Evolutionary conservation across 2,329 filamentous ascomycete species (phyloP), one percentile per base, ranked within the genome.

Genomic region (Colletotrichum scovillei): DNA sequence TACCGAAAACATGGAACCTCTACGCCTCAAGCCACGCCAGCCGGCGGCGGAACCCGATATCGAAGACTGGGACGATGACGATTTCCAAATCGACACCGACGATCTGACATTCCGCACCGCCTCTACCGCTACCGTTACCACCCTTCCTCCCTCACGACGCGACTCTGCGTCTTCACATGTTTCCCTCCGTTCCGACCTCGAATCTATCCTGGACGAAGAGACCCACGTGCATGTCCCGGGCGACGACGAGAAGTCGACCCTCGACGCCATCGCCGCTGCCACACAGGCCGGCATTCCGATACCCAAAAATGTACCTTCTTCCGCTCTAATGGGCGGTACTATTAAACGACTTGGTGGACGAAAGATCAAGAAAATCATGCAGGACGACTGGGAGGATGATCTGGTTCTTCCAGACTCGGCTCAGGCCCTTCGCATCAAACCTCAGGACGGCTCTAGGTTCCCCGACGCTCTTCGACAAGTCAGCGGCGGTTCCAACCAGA

Each of bases 271-370:
- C 78, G 91, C 94, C 28, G 94, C 95, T 7, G 96, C 95, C 42
- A 93, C 95, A 79, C 92, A 92, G 80, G 95, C 95, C 30, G 97
- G 97, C 77, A 98, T 99, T 76, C 96, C 97, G 7, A 91, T 98
- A 69, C 97, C 97, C 32, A 87, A 90, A 64, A 95, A 95, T 80
- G 91, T 98, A 38, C 95, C 96, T 1, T 91, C 94, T 35, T 98
- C 96, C 24, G 97, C 97, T 35, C 86, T 99, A 55, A 90, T 97
- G 81, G 96, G 96, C 66, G 97, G 97, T 65, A 96, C 95, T 11
- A 98, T 98, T 80, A 97, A 97, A 85, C 89, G 95, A 77, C 88
- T 98, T 42, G 95, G 95, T 63, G 91, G 91, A 72, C 89, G 91
- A 76, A 95, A 92, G 78, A 87, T 93, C 24, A 92, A 91, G 78